A percentile compares a stretch with the other conserved stretches of the same genome.
Evolutionary conservation across 805 yeast genomes (phyloP).

Genomic region (Pichia paraexigua): DNA sequence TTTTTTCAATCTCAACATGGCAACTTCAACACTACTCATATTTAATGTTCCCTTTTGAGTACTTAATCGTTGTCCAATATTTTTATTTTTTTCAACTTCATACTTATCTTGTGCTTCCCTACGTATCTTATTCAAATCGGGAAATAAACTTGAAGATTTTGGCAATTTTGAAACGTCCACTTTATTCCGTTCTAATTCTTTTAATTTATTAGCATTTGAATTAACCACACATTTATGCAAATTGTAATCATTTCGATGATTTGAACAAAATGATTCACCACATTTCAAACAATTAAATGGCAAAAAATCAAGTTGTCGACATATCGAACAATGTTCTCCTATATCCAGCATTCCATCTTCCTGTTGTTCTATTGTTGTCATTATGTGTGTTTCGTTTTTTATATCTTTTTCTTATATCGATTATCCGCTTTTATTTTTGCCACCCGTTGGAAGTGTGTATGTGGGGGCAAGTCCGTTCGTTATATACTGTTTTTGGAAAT

Average conservation of each 20-base stretch:
- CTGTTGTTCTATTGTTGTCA: conserved; percentile 2
- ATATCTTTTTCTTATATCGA: neutral
- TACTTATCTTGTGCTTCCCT: conserved; percentile 26
- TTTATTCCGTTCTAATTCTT: conserved; percentile 2
- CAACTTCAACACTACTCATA: conserved; percentile 12
- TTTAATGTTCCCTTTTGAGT: conserved; percentile 1
- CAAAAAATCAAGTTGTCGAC: conserved; percentile 48
- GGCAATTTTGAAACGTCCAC: conserved; percentile 22
- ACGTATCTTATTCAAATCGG: conserved; percentile 39
- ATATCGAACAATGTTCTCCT: conserved; percentile 48
- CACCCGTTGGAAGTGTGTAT: neutral
- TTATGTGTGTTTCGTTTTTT: neutral
- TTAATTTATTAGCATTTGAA: conserved; percentile 14
- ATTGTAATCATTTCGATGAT: conserved; percentile 35
- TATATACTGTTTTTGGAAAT: neutral
- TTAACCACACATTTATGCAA: conserved; percentile 23
- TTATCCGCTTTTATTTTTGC: too few relatives aligned
- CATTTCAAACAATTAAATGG: conserved; percentile 45
- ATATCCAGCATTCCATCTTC: conserved; percentile 40
- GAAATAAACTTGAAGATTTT: conserved; percentile 42
- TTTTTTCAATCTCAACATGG: conserved; percentile 12
- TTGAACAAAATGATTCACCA: conserved; percentile 37
- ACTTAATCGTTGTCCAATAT: conserved; percentile 10
- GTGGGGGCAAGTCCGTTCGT: neutral
- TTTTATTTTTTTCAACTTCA: conserved; percentile 5